Evolutionary conservation across 2,329 filamentous ascomycete genomes (phyloP).

Genomic region (Pseudofabraea citricarpa): DNA sequence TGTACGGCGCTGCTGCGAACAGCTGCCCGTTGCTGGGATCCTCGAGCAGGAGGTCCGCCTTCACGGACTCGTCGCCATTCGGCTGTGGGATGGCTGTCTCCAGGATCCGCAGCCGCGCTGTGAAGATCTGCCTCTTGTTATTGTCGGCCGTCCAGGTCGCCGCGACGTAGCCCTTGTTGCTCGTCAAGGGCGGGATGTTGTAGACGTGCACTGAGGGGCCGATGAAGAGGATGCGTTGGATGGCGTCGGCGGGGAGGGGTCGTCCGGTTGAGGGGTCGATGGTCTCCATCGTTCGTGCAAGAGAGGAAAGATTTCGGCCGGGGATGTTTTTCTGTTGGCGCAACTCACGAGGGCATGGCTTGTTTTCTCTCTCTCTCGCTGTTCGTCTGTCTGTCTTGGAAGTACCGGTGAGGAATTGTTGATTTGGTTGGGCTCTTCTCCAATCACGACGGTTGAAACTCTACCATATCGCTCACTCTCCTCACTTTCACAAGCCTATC

Average conservation of each 20-base stretch:
- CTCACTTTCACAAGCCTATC: too few species aligned
- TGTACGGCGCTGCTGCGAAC: slow-evolving; percentile 82
- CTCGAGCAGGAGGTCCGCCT: slow-evolving; percentile 74
- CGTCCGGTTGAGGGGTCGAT: slow-evolving; percentile 68
- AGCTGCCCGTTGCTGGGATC: slow-evolving; percentile 68
- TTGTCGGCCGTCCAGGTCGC: slow-evolving; percentile 70
- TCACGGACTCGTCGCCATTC: slow-evolving; percentile 49
- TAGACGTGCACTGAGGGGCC: slow-evolving; percentile 76
- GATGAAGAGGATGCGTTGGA: slow-evolving; percentile 80
- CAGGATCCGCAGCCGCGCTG: slow-evolving; percentile 72
- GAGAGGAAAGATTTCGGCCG: too few species aligned
- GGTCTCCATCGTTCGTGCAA: slow-evolving; percentile 21
- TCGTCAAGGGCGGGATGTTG: slow-evolving; percentile 74
- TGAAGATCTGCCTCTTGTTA: slow-evolving; percentile 73
- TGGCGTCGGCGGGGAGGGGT: slow-evolving; percentile 67
- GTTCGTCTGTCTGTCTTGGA: too few species aligned
- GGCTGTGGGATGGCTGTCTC: slow-evolving; percentile 57
- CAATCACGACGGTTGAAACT: too few species aligned
- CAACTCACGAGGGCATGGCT: too few species aligned
- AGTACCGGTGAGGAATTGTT: too few species aligned
- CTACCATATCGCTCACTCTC: too few species aligned
- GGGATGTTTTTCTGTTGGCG: too few species aligned
- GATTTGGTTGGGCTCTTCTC: too few species aligned
- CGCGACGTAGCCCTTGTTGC: slow-evolving; percentile 75
- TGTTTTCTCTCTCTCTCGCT: too few species aligned